phyloP scores from a whole-genome alignment of 805 yeast species.

The Spathaspora hagerdaliae region DNA sequence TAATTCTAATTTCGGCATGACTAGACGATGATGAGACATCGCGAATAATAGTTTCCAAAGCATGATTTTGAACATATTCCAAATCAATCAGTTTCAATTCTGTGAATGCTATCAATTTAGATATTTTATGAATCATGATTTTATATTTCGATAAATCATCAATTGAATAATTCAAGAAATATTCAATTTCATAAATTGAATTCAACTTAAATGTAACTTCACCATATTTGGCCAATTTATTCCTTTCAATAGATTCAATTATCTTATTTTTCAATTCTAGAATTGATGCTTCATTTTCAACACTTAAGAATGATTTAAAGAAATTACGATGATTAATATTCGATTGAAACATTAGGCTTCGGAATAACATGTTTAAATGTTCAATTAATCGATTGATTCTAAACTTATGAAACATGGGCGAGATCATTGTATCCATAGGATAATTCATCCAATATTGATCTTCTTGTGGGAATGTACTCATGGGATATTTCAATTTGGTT shows the following conservation, averaged over 20 bases:
- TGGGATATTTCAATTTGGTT: slow-evolving; percentile 18
- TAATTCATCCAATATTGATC: slow-evolving; percentile 21
- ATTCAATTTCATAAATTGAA: slow-evolving; percentile 38
- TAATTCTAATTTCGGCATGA: not conserved
- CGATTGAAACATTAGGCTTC: slow-evolving; percentile 29
- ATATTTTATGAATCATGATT: slow-evolving; percentile 26
- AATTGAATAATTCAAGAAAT: slow-evolving; percentile 44
- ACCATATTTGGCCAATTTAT: slow-evolving; percentile 15
- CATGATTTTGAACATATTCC: slow-evolving; percentile 14
- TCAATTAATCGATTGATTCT: slow-evolving; percentile 46
- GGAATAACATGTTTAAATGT: slow-evolving; percentile 46
- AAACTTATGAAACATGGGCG: slow-evolving; percentile 39
- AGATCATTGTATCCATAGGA: slow-evolving; percentile 20
- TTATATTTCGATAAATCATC: slow-evolving; percentile 37
- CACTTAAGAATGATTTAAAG: slow-evolving; percentile 1
- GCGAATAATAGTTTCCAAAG: not conserved
- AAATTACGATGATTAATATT: slow-evolving; percentile 1
- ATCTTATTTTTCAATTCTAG: slow-evolving; percentile 28
- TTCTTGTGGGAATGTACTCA: slow-evolving; percentile 17
- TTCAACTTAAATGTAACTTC: slow-evolving; percentile 18
- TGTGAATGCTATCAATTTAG: slow-evolving; percentile 30
- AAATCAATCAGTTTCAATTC: slow-evolving; percentile 33
- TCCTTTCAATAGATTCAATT: slow-evolving; percentile 12
- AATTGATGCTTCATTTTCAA: slow-evolving; percentile 18
- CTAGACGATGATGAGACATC: no score